phyloP scores from a whole-genome alignment of 441 rosid genomes.

The Mallotus repandus region DNA sequence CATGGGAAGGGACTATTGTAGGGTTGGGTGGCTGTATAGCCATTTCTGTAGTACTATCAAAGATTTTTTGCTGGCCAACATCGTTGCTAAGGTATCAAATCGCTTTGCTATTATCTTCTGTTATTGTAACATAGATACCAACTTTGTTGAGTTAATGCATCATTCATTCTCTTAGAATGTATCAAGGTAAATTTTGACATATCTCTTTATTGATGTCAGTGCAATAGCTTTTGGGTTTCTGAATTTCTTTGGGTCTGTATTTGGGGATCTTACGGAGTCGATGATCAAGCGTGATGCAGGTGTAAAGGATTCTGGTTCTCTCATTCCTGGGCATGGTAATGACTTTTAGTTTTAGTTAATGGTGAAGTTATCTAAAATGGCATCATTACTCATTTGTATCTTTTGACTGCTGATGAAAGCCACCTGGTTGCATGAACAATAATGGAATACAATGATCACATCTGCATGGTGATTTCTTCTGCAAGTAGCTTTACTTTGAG shows the following conservation, averaged over 20 bases:
- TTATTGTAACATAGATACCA: not conserved
- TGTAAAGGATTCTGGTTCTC: constrained; percentile 93
- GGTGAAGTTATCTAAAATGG: constrained; percentile 1
- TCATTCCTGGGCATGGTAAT: constrained; percentile 96
- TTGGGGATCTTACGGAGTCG: constrained; percentile 94
- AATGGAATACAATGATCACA: too few relatives aligned
- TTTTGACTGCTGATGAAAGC: not conserved
- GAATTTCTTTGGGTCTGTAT: constrained; percentile 86
- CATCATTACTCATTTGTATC: not conserved
- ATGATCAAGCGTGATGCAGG: constrained; percentile 99
- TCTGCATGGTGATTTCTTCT: too few relatives aligned
- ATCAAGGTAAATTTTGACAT: constrained; percentile 16
- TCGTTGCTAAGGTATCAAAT: constrained; percentile 63
- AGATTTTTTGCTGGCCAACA: constrained; percentile 70
- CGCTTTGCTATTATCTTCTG: constrained; percentile 4
- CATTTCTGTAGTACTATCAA: constrained; percentile 55
- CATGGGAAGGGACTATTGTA: constrained; percentile 91
- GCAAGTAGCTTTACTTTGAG: too few relatives aligned
- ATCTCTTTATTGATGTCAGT: constrained; percentile 43
- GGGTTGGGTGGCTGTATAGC: constrained; percentile 90
- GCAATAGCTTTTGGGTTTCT: constrained; percentile 80
- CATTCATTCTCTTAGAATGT: not conserved
- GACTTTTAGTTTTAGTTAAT: constrained; percentile 12
- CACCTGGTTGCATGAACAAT: not conserved
- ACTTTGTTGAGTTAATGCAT: not conserved